phyloP scores from a whole-genome alignment of 75 land plant genomes.

The Cupressus sempervirens region DNA sequence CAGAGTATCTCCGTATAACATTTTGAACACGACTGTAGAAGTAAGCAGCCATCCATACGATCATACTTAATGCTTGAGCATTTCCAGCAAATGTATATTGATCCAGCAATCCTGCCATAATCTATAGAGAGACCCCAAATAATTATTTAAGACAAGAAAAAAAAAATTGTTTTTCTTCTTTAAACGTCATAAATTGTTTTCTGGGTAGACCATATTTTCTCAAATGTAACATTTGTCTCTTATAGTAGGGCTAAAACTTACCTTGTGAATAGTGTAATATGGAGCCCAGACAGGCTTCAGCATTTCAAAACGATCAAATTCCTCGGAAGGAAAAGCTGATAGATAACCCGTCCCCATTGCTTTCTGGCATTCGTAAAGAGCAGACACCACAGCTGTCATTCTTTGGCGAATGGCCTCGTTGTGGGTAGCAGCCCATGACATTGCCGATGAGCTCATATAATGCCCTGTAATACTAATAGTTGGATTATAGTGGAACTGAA shows the following conservation, averaged over 20 bases:
- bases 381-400: conserved; percentile 57
- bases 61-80: conserved; percentile 57
- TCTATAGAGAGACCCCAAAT: conserved; percentile 25
- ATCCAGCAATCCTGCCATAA: conserved; percentile 88
- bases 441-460: conserved; percentile 89
- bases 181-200: neutral
- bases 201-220: neutral
- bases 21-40: conserved; percentile 68
- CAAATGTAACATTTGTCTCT: neutral
- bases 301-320: conserved; percentile 81
- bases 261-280: conserved; percentile 96
- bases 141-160: neutral
- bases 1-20: conserved; percentile 52
- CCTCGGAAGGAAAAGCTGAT: conserved; percentile 79
- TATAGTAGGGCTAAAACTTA: conserved; percentile 11
- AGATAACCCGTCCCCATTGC: conserved; percentile 79
- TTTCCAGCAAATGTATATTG: conserved; percentile 66
- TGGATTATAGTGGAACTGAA: neutral
- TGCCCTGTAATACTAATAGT: conserved; percentile 50
- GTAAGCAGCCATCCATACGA: conserved; percentile 69
- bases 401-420: conserved; percentile 49
- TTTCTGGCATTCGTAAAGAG: conserved; percentile 62
- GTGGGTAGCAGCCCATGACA: conserved; percentile 89
- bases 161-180: neutral
- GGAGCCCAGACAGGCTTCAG: conserved; percentile 87